Conservation (phyloP, 306 rosid species). For the Quercus aquifolioides region DNA sequence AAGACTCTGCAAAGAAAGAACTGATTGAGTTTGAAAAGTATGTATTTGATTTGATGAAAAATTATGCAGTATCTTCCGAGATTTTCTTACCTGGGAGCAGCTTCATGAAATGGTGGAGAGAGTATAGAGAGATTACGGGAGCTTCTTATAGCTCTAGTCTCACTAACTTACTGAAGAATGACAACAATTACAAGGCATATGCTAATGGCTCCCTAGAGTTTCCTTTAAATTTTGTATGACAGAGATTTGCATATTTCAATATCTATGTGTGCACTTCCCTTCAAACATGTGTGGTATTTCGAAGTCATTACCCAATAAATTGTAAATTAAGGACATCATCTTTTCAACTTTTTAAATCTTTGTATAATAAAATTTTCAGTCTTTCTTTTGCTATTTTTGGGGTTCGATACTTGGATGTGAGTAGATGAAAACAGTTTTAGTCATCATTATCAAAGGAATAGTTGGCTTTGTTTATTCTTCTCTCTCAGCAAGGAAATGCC, state of each 20-base stretch:
- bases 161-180: constrained; percentile 26
- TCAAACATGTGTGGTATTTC: neutral
- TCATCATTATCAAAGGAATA: too few relatives aligned
- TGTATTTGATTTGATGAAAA: constrained; percentile 35
- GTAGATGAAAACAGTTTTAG: neutral
- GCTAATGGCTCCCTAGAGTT: constrained; percentile 7
- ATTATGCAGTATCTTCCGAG: constrained; percentile 51
- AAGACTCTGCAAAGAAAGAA: neutral
- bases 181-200: constrained; percentile 3
- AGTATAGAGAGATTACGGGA: constrained; percentile 22
- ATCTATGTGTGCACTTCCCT: neutral
- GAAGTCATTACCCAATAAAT: neutral
- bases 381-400: neutral
- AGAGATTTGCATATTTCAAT: neutral
- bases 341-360: neutral
- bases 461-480: too few relatives aligned
- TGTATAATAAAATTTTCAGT: neutral
- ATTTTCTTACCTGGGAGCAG: constrained; percentile 53
- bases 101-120: constrained; percentile 68
- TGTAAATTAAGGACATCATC: neutral
- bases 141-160: constrained; percentile 11
- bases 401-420: neutral
- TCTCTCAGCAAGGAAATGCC: too few relatives aligned
- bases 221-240: neutral
- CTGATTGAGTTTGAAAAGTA: constrained; percentile 42